phyloP scores from a whole-genome alignment of 768 basidiomycete genomes.

The Boletellus ananas region DNA sequence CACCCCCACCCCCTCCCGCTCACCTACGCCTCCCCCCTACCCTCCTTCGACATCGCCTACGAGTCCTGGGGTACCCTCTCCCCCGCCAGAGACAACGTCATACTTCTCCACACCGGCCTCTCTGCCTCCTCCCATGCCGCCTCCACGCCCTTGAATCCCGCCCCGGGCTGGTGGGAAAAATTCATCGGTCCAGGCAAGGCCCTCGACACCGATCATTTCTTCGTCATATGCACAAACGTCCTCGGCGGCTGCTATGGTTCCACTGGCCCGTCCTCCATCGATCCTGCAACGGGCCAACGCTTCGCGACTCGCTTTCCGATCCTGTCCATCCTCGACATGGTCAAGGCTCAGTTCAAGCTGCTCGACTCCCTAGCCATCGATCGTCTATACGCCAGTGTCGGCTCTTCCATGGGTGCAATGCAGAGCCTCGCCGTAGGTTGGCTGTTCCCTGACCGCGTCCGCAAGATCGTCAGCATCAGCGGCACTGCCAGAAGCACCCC shows the following conservation, averaged over 20 bases:
- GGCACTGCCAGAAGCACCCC: constrained; percentile 92
- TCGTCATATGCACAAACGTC: constrained; percentile 94
- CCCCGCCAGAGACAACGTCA: constrained; percentile 74
- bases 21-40: constrained; percentile 56
- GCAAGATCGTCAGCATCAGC: constrained; percentile 89
- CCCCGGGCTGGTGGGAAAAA: constrained; percentile 97
- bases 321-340: constrained; percentile 95
- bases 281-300: constrained; percentile 60
- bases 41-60: constrained; percentile 85
- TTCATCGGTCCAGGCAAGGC: constrained; percentile 96
- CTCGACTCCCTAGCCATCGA: constrained; percentile 82
- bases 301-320: constrained; percentile 94
- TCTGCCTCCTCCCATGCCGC: constrained; percentile 96
- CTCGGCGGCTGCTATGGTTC: constrained; percentile 97
- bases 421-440: constrained; percentile 95
- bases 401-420: constrained; percentile 97
- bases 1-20: constrained; percentile 62
- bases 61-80: constrained; percentile 97
- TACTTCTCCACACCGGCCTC: constrained; percentile 93
- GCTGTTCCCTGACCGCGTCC: constrained; percentile 84
- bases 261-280: constrained; percentile 86
- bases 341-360: constrained; percentile 83
- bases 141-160: constrained; percentile 67
- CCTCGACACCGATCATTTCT: constrained; percentile 89
- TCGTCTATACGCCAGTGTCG: constrained; percentile 89